phyloP scores from a whole-genome alignment of 257 asterid genomes.

The Asclepias syriaca region DNA sequence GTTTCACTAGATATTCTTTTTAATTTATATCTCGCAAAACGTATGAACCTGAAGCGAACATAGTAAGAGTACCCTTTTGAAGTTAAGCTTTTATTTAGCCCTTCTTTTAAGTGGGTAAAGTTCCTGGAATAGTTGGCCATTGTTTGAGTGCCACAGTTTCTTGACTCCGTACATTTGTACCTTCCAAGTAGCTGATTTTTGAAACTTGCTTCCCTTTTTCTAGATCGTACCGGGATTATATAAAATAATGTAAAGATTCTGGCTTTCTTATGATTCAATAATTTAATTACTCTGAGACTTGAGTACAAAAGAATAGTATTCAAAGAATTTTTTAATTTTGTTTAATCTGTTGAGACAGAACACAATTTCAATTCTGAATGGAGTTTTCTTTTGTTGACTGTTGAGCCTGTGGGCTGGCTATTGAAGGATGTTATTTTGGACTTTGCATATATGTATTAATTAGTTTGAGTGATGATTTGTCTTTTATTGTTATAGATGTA shows the following conservation, averaged over 20 bases:
- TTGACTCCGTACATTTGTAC: neutral
- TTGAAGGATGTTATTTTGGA: neutral
- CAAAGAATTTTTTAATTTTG: neutral
- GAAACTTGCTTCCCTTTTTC: neutral
- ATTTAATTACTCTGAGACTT: neutral
- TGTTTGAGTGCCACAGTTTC: neutral
- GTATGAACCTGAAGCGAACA: neutral
- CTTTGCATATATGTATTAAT: neutral
- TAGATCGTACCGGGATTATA: neutral
- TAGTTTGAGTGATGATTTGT: slow-evolving; percentile 1
- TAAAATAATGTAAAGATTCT: too few species aligned
- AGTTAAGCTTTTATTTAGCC: neutral
- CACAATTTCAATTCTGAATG: neutral
- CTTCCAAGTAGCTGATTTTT: neutral
- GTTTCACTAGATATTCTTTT: neutral
- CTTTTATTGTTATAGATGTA: slow-evolving; percentile 52
- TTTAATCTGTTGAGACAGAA: too few species aligned
- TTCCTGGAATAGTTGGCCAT: neutral
- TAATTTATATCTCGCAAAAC: neutral
- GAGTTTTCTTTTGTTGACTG: neutral
- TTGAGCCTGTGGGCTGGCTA: neutral
- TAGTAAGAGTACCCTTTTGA: neutral
- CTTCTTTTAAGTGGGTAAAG: neutral
- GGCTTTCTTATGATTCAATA: neutral
- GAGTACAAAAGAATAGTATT: neutral